Evolutionary conservation across 148 eudicot species (phyloP).

Genomic region (Rhododendron kiyosumense): DNA sequence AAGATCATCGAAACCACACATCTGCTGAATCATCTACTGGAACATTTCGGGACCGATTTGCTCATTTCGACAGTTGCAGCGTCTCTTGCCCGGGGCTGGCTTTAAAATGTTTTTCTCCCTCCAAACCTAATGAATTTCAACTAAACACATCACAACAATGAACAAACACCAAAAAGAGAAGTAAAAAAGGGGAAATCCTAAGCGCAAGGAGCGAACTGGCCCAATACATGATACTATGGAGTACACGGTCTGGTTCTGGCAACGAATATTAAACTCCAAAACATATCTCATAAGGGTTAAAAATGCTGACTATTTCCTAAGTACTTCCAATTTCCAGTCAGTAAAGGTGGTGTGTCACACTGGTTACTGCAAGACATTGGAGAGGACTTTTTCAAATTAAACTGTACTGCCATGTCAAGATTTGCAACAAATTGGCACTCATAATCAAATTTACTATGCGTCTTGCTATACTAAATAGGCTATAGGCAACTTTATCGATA

Average conservation of each 20-base stretch:
- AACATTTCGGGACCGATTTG: slow-evolving; percentile 97
- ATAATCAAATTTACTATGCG: too few species aligned
- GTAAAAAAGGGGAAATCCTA: not conserved
- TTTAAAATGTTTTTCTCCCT: slow-evolving; percentile 81
- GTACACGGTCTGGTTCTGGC: not conserved
- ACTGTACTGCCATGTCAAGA: not conserved
- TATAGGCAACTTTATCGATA: too few species aligned
- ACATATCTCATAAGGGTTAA: not conserved
- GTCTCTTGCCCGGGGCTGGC: slow-evolving; percentile 81
- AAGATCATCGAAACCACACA: not conserved
- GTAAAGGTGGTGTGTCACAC: not conserved
- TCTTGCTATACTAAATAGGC: too few species aligned
- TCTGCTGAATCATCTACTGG: slow-evolving; percentile 88
- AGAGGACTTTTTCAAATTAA: not conserved
- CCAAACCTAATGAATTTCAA: slow-evolving; percentile 59
- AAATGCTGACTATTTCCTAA: not conserved
- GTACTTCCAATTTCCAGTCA: not conserved
- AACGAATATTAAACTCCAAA: not conserved
- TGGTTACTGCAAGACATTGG: not conserved
- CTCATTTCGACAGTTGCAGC: slow-evolving; percentile 91
- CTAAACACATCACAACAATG: slow-evolving; percentile 5
- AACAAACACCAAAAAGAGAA: not conserved
- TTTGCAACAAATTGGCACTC: too few species aligned
- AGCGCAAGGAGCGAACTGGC: not conserved
- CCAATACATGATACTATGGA: slow-evolving; percentile 13